Evolutionary conservation across 2,329 filamentous ascomycete genomes (phyloP).

Genomic region (Cryphonectria carpinicola): DNA sequence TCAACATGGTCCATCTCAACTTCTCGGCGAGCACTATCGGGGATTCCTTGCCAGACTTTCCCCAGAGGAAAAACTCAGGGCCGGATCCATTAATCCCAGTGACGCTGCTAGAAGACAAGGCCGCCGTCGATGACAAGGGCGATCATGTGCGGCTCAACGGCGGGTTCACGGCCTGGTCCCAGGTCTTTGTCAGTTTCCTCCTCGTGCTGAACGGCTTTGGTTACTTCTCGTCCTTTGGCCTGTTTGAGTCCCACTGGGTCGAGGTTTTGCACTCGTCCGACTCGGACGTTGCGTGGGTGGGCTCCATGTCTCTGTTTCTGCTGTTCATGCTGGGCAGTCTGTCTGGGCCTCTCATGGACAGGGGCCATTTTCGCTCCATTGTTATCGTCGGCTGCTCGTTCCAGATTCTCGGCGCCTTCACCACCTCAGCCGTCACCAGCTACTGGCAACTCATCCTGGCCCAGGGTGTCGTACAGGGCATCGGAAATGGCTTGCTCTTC

Average conservation of each 20-base stretch:
- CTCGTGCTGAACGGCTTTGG: slow-evolving; percentile 59
- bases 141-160: slow-evolving; percentile 42
- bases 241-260: slow-evolving; percentile 58
- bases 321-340: slow-evolving; percentile 59
- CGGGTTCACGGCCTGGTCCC: slow-evolving; percentile 49
- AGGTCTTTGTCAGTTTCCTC: slow-evolving; percentile 47
- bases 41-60: neutral
- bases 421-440: slow-evolving; percentile 44
- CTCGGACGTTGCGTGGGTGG: slow-evolving; percentile 57
- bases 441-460: slow-evolving; percentile 62
- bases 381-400: slow-evolving; percentile 47
- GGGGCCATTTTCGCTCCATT: slow-evolving; percentile 53
- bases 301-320: slow-evolving; percentile 58
- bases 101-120: neutral
- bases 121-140: neutral
- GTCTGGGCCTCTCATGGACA: slow-evolving; percentile 56
- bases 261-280: slow-evolving; percentile 42
- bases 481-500: slow-evolving; percentile 66
- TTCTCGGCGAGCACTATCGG: neutral
- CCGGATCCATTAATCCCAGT: neutral
- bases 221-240: slow-evolving; percentile 57
- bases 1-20: neutral
- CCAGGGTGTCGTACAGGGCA: slow-evolving; percentile 57
- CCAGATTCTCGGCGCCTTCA: slow-evolving; percentile 51
- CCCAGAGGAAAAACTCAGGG: neutral